These are phyloP conservation scores for Alternaria sp. DNA, from an alignment of 2,329 filamentous ascomycete genomes.

Conservation along the genomic window DNA sequence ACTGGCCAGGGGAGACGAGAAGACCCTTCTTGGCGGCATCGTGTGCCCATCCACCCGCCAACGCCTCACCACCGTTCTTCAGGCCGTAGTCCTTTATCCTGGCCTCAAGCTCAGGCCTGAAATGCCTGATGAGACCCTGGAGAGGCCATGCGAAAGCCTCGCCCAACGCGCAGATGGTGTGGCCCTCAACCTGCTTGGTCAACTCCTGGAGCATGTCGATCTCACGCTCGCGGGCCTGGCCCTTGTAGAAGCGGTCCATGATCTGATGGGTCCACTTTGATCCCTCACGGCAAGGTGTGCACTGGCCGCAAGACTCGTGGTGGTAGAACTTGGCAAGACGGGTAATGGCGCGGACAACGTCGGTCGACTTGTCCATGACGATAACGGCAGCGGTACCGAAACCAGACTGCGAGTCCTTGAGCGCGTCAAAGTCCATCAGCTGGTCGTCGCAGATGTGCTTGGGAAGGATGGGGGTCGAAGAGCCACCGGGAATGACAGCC, in stretches of 20 bases:
- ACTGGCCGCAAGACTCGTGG: slow-evolving; percentile 98
- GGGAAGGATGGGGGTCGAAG: slow-evolving; percentile 93
- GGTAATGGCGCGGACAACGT: slow-evolving; percentile 92
- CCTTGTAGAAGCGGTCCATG: slow-evolving; percentile 95
- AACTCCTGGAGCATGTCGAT: slow-evolving; percentile 99
- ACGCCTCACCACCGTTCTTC: slow-evolving; percentile 74
- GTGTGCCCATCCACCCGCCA: slow-evolving; percentile 89
- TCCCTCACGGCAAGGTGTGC: slow-evolving; percentile 98
- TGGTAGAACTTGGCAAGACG: slow-evolving; percentile 96
- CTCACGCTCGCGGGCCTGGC: slow-evolving; percentile 85
- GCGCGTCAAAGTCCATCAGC: slow-evolving; percentile 97
- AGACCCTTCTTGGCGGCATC: slow-evolving; percentile 79
- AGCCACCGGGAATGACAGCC: slow-evolving; percentile 94
- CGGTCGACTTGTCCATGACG: slow-evolving; percentile 98
- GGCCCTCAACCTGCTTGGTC: slow-evolving; percentile 98
- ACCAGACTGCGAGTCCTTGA: slow-evolving; percentile 98
- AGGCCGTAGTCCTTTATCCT: slow-evolving; percentile 83
- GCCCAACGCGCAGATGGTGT: slow-evolving; percentile 97
- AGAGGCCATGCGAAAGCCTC: slow-evolving; percentile 99
- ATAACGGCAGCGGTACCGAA: slow-evolving; percentile 97
- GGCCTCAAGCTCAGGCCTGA: slow-evolving; percentile 93
- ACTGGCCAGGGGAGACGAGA: slow-evolving; percentile 89
- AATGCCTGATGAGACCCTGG: slow-evolving; percentile 97
- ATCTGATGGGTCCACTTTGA: slow-evolving; percentile 99
- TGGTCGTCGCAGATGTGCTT: slow-evolving; percentile 91